A percentile compares a stretch with the other conserved stretches of the same genome.
Evolutionary conservation across 116 monocot species (phyloP).

Genomic region (Cymodocea nodosa): DNA sequence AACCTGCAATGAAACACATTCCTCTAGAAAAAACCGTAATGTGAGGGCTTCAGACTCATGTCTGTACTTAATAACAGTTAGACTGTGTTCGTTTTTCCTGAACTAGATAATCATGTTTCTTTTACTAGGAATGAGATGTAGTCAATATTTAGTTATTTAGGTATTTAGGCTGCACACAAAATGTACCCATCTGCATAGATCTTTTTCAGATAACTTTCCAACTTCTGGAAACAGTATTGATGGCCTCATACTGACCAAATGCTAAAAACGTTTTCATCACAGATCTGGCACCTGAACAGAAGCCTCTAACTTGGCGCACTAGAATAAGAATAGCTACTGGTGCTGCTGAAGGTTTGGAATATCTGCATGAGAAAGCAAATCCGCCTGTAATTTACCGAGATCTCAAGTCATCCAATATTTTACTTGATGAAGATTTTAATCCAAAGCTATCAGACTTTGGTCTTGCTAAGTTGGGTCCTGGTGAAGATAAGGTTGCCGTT

Average conservation of each 20-base stretch:
- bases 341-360: slow-evolving; percentile 53
- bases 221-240: too few relatives aligned
- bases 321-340: slow-evolving; percentile 52
- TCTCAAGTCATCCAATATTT: slow-evolving; percentile 44
- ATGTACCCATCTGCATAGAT: too few relatives aligned
- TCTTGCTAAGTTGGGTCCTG: slow-evolving; percentile 52
- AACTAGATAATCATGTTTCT: too few relatives aligned
- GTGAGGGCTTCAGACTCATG: too few relatives aligned
- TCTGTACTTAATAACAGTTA: too few relatives aligned
- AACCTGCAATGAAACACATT: too few relatives aligned
- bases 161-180: too few relatives aligned
- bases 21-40: too few relatives aligned
- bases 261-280: neutral
- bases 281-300: slow-evolving; percentile 8
- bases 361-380: slow-evolving; percentile 58
- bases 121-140: too few relatives aligned
- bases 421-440: slow-evolving; percentile 32
- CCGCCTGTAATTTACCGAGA: slow-evolving; percentile 65
- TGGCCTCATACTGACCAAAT: neutral
- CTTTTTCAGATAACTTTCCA: too few relatives aligned
- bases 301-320: slow-evolving; percentile 28
- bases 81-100: too few relatives aligned
- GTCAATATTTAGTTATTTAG: too few relatives aligned
- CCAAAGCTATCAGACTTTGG: slow-evolving; percentile 60
- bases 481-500: slow-evolving; percentile 25